Percentiles rank a stretch among this genome's conserved stretches.
Conservation (phyloP, 225 moss, liverwort and hornwort species). For the Bryum argenteum region DNA sequence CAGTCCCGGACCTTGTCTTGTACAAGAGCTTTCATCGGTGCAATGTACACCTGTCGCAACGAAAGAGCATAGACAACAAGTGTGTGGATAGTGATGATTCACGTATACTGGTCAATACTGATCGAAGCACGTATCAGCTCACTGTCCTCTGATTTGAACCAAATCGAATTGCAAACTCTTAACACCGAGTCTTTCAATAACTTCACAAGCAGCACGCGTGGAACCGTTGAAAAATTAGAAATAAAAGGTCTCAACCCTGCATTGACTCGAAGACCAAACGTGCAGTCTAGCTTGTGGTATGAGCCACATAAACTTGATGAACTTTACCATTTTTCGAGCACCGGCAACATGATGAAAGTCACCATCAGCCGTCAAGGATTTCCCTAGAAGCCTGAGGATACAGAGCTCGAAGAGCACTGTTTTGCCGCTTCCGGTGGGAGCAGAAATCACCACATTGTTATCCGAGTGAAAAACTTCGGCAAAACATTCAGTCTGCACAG, state of each 20-base stretch:
- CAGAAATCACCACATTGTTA: conserved; percentile 88
- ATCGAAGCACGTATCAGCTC: neutral
- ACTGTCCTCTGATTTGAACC: conserved; percentile 3
- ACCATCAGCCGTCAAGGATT: conserved; percentile 58
- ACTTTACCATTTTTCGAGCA: conserved; percentile 75
- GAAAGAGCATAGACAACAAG: conserved; percentile 16
- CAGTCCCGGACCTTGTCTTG: conserved; percentile 91
- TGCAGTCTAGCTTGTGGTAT: conserved; percentile 18
- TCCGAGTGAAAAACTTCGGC: conserved; percentile 76
- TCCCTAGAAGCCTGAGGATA: conserved; percentile 78
- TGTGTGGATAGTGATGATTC: conserved; percentile 1
- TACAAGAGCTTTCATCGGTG: conserved; percentile 92
- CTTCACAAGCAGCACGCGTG: conserved; percentile 10
- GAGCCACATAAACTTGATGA: conserved; percentile 13
- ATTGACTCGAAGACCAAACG: conserved; percentile 18
- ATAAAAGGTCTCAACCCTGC: conserved; percentile 25
- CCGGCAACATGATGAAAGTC: conserved; percentile 68
- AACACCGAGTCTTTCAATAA: neutral
- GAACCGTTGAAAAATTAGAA: neutral
- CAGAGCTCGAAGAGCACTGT: conserved; percentile 98
- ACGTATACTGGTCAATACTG: neutral
- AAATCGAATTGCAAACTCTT: conserved; percentile 16
- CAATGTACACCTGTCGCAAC: conserved; percentile 82
- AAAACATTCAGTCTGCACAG: conserved; percentile 96
- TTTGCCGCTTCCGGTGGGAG: conserved; percentile 98